Conservation (phyloP, 805 yeast genomes). For the Metschnikowia aberdeeniae region DNA sequence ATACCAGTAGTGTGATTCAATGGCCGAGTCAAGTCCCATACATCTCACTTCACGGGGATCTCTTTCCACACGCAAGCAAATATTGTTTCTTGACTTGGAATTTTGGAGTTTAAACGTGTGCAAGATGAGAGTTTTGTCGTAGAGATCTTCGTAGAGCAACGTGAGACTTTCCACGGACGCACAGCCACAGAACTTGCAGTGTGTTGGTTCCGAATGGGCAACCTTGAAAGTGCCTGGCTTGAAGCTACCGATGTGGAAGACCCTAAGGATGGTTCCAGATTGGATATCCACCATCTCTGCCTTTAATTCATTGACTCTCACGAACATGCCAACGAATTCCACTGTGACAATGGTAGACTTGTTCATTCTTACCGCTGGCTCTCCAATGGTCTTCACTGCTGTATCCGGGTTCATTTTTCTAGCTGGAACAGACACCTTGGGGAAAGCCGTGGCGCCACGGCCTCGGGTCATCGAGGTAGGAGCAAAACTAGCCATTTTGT, state of each 20-base stretch:
- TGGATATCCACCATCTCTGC: conserved; percentile 76
- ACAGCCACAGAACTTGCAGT: conserved; percentile 89
- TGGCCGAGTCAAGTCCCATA: conserved; percentile 72
- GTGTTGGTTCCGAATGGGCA: conserved; percentile 80
- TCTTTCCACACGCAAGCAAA: conserved; percentile 86
- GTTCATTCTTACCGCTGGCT: conserved; percentile 17
- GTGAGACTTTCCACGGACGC: conserved; percentile 73
- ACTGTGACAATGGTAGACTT: conserved; percentile 47
- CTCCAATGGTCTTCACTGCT: background rate
- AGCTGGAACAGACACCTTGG: background rate
- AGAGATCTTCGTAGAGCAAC: conserved; percentile 62
- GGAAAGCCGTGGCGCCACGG: background rate
- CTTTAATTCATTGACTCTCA: conserved; percentile 49
- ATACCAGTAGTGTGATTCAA: conserved; percentile 66
- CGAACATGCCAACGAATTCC: conserved; percentile 71
- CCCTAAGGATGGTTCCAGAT: conserved; percentile 66
- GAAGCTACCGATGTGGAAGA: conserved; percentile 58
- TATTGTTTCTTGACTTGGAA: conserved; percentile 70
- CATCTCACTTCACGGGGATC: conserved; percentile 90
- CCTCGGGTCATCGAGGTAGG: conserved; percentile 18
- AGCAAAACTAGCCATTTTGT: conserved; percentile 12
- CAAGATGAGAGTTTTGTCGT: conserved; percentile 53
- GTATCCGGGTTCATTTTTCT: background rate
- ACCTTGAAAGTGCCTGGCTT: conserved; percentile 59
- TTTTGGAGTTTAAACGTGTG: conserved; percentile 67